Evolutionary conservation across 805 yeast species (phyloP), one percentile per base, ranked within the genome.

Genomic region (Metschnikowia hibisci): DNA sequence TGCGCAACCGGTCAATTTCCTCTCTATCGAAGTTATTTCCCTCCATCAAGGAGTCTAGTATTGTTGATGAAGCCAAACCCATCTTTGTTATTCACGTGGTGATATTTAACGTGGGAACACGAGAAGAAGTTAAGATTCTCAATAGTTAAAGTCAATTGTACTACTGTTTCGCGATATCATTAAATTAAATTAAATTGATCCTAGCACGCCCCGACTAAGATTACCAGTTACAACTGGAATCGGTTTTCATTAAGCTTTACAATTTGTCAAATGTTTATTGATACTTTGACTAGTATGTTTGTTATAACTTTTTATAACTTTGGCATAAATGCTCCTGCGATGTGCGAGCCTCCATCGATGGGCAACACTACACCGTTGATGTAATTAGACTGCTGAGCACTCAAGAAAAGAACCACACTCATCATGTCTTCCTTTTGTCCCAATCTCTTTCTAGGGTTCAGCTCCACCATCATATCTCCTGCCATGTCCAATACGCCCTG

Each of bases 1-100:
- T 88, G 45, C 96, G 81, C 46, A 93, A 71, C 48, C 99, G 76
- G 61, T 90, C 95, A 41, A 93, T 85, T 60, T 93, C 99, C 49
- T 88, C 96, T 38, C 83, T 76, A 43, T 87, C 95, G 64, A 91
- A 87, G 62, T 82, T 83, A 7, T 95, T 86, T 18, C 89, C 91
- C 60, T 84, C 90, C 54, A 86, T 78, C 18, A 87, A 74, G 50
- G 78, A 77, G 46, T 85, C 93, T 47, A 87, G 58, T 23, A 78
- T 57, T 39, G 73, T 80, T 11, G 87, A 80, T 6, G 83, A 76
- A 16, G 77, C 72, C 8, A 73, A 73, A 32, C 88, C 88, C 88
- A 80, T 80, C 16, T 45, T 20, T 3, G 23, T 8, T 20, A 20
- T 20, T 20, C 23, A 3, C 23, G 23, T 20, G 38, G 14, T 18